phyloP scores from a whole-genome alignment of 1,284 basidiomycete genomes.

The Blastosporella zonata region DNA sequence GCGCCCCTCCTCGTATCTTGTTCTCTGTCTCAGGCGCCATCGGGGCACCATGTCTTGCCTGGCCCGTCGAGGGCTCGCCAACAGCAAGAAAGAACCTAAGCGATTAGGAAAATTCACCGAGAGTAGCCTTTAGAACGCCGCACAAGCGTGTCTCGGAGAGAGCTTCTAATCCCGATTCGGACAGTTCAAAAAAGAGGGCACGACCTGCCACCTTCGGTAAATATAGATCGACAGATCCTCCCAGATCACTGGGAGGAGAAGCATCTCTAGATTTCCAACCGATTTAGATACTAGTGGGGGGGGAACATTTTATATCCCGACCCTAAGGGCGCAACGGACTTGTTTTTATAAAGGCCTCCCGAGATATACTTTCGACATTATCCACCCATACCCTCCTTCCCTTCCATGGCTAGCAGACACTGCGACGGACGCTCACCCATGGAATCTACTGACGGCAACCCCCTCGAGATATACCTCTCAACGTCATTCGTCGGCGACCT shows the following conservation, averaged over 20 bases:
- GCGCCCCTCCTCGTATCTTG: not conserved
- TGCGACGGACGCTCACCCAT: constrained; percentile 4
- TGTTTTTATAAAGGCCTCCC: constrained; percentile 13
- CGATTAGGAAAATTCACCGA: constrained; percentile 10
- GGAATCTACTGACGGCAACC: constrained; percentile 10
- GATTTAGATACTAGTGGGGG: constrained; percentile 10
- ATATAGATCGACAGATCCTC: constrained; percentile 14
- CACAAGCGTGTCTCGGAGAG: constrained; percentile 15
- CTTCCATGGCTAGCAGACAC: constrained; percentile 7
- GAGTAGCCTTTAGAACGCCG: constrained; percentile 5
- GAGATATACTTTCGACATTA: not conserved
- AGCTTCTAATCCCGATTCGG: constrained; percentile 15
- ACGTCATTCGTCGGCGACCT: constrained; percentile 21
- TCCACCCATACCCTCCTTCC: constrained; percentile 1
- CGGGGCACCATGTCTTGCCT: constrained; percentile 4
- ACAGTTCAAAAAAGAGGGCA: constrained; percentile 13
- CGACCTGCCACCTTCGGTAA: constrained; percentile 12
- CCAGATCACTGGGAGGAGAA: constrained; percentile 10
- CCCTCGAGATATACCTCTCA: constrained; percentile 16
- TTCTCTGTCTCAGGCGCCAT: constrained; percentile 5
- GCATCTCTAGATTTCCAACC: constrained; percentile 5
- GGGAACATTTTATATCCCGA: constrained; percentile 14
- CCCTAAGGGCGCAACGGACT: constrained; percentile 5
- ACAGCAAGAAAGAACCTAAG: constrained; percentile 8
- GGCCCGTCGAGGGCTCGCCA: constrained; percentile 7